These are phyloP conservation scores for Fusarium mexicanum DNA, from an alignment of 2,329 filamentous ascomycete genomes.

Conservation along the genomic window DNA sequence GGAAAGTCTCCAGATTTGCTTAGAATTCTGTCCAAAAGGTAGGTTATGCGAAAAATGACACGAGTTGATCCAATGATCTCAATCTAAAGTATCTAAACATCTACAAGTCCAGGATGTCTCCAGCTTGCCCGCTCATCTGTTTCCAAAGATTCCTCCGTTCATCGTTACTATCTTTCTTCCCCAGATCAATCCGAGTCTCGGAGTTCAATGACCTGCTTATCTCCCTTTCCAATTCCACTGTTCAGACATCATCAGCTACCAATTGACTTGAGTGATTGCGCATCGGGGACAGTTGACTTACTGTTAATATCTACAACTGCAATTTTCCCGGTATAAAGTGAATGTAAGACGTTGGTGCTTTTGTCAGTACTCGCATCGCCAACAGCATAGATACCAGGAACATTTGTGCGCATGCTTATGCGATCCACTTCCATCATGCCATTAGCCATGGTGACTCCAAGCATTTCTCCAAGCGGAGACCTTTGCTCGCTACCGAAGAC, in stretches of 20 bases:
- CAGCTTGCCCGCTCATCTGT: neutral
- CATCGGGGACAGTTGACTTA: neutral
- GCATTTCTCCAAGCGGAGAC: neutral
- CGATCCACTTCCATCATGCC: neutral
- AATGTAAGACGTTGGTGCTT: neutral
- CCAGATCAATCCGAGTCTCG: neutral
- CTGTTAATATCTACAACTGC: neutral
- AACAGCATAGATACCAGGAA: neutral
- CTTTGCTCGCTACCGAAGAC: neutral
- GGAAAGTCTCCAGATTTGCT: too few relatives aligned
- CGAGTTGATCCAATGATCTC: neutral
- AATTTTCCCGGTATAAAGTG: neutral
- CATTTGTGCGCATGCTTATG: neutral
- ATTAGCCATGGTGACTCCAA: neutral
- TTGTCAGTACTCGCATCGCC: neutral
- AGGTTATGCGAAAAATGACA: neutral
- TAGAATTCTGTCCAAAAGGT: rapidly evolving
- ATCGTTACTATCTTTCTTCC: neutral
- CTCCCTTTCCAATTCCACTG: neutral
- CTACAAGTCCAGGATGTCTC: neutral
- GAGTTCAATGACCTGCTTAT: neutral
- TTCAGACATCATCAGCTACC: neutral
- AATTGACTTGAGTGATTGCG: neutral
- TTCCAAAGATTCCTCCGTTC: neutral
- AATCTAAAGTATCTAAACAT: neutral